Conservation (phyloP, 2,329 filamentous ascomycete species). For the Exutisphaerella laricina region DNA sequence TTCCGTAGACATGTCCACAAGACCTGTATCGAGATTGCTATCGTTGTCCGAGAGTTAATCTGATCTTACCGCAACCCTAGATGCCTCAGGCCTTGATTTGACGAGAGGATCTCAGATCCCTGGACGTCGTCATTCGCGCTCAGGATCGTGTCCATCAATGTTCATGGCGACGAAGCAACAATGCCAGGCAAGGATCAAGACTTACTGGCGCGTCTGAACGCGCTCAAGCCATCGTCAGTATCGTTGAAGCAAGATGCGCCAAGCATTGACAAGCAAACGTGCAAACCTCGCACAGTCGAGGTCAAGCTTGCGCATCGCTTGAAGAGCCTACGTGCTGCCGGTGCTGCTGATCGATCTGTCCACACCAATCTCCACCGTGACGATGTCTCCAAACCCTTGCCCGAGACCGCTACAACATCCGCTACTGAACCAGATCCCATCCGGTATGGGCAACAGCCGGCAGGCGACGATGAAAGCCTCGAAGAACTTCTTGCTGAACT, state of each 20-base stretch:
- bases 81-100: too few species aligned
- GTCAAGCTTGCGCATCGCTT: conserved; percentile 33
- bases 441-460: conserved; percentile 31
- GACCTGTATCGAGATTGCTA: too few species aligned
- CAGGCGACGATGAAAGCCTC: conserved; percentile 43
- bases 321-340: conserved; percentile 25
- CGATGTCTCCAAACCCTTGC: conserved; percentile 14
- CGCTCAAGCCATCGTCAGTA: conserved; percentile 42
- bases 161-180: too few species aligned
- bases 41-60: too few species aligned
- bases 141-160: too few species aligned
- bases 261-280: conserved; percentile 23
- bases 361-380: neutral
- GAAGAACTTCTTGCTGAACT: conserved; percentile 44
- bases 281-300: conserved; percentile 21
- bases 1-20: too few species aligned
- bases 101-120: too few species aligned
- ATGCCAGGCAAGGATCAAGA: conserved; percentile 35
- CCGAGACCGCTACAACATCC: conserved; percentile 17
- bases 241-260: conserved; percentile 26
- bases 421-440: conserved; percentile 20
- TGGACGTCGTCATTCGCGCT: too few species aligned
- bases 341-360: neutral
- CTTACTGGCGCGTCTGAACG: conserved; percentile 46
- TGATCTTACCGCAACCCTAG: too few species aligned